Evolutionary conservation across 2,329 filamentous ascomycete species (phyloP), one percentile per base, ranked within the genome.

Genomic region (Harringtonia lauricola): DNA sequence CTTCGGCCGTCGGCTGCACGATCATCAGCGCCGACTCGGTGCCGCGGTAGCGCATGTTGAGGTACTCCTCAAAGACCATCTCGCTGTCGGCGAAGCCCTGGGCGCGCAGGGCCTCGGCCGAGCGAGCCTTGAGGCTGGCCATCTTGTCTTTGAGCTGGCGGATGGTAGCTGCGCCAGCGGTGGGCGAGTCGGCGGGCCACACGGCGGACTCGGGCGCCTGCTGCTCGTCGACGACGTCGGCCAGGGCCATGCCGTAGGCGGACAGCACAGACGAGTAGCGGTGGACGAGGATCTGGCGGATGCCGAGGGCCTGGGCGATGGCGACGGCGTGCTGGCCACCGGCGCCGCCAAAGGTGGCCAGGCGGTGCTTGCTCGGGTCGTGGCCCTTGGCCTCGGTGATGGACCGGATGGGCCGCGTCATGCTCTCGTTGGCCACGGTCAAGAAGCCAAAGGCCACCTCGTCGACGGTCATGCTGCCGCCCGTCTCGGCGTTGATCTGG

Each of bases 21-120:
- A 94, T 78, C 88, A 95, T 95, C 35, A 95, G 71, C 1, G 88
- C 86, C 8, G 87, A 94, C 58, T 95, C 88, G 0, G 88, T 95
- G 12, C 88, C 88, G 30, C 86, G 77, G 56, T 95, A 95, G 45
- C 89, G 72, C 81, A 95, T 88, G 58, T 95, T 95, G 45, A 96
- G 75, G 56, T 95, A 95, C 57, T 94, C 85, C 58, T 95, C 88
- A 55, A 90, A 94, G 0, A 80, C 72, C 21, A 95, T 85, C 28
- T 86, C 78, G 6, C 74, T 65, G 36, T 84, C 76, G 2, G 72
- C 67, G 56, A 95, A 95, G 0, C 88, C 89, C 61, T 95, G 89
- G 2, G 83, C 81, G 19, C 69, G 67, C 5, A 95, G 65, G 1
- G 78, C 76, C 17, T 69, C 65, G 0, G 68, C 73, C 0, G 86